Evolutionary conservation across 108 stramenopile species (phyloP).

Genomic region (Tribonema minus): DNA sequence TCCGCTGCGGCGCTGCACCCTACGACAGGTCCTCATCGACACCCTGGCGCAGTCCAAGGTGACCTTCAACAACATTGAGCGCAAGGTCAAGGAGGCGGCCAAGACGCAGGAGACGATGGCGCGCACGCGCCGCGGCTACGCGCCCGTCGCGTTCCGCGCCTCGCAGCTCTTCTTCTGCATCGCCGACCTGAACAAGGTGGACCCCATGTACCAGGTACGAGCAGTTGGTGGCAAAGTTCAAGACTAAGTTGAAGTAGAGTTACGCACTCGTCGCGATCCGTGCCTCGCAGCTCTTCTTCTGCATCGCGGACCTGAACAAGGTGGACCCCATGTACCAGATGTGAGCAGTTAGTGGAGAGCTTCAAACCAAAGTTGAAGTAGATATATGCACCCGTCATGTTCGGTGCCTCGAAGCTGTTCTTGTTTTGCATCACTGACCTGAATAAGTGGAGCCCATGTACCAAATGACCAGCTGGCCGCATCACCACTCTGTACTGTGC

Average conservation of each 20-base stretch:
- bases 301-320: conserved; percentile 56
- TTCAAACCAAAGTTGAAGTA: too few relatives aligned
- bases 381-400: conserved; percentile 59
- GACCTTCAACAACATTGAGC: conserved; percentile 57
- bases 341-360: too few relatives aligned
- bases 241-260: too few relatives aligned
- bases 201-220: conserved; percentile 63
- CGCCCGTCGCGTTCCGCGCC: conserved; percentile 59
- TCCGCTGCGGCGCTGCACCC: too few relatives aligned
- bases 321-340: conserved; percentile 67
- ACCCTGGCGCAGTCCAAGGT: conserved; percentile 60
- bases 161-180: conserved; percentile 65
- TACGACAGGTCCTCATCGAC: conserved; percentile 57
- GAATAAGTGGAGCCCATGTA: conserved; percentile 64
- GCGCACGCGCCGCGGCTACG: conserved; percentile 50
- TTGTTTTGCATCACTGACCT: conserved; percentile 65
- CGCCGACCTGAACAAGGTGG: conserved; percentile 56
- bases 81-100: conserved; percentile 57
- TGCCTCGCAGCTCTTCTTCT: conserved; percentile 63
- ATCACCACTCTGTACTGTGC: too few relatives aligned
- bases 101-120: conserved; percentile 53
- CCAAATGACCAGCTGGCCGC: too few relatives aligned
- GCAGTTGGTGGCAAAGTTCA: too few relatives aligned
- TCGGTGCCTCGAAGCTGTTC: conserved; percentile 60
- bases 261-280: conserved; percentile 61